Base-by-base conservation (phyloP, 164 flowering plant genomes). In the Magnolia changhungtana region DNA sequence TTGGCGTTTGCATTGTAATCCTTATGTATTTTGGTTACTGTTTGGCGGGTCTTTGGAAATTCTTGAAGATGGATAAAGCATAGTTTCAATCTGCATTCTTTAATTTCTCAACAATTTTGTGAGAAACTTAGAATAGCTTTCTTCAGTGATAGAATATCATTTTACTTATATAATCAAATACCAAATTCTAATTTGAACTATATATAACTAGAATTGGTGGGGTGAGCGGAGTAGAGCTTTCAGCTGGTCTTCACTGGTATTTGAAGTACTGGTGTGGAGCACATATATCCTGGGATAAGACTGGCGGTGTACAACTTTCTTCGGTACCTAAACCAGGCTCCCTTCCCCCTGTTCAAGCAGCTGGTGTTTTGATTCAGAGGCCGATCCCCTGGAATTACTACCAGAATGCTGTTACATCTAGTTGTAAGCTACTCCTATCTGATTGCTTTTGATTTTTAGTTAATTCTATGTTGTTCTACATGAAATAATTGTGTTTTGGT, bases 321-420 rank as follows among this genome's bases (percentile, higher is more conserved):
- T 90, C 90, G 31, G 80, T 90, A 3, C 96, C 94, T 29, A 84
- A 81, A 68, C 78, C 85, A 24, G 94, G 93, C 13, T 86, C 75
- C 23, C 86, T 92, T 55, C 94, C 94, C 6, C 81, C 64, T 66
- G 87, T 92, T 79, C 80, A 78, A 78, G 83, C 81, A 71, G 74
- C 71, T 73, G 90, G 88, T 18, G 67, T 92, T 74, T 76, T 88
- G 84, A 78, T 88, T 72, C 82, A 83, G 83, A 86, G 97, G 75
- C 91, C 92, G 3, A 74, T 85, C 65, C 93, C 94, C 68, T 90
- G 90, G 97, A 90, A 78, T 79, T 92, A 92, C 81, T 90, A 92
- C 80, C 97, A 92, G 82, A 92, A 92, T 85, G 97, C 93, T 69
- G 97, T 92, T 76, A 83, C 97, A 64, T 92, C 97, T 59, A 92